phyloP scores from a whole-genome alignment of 2,329 filamentous ascomycete genomes.

The Cadophora gregata region DNA sequence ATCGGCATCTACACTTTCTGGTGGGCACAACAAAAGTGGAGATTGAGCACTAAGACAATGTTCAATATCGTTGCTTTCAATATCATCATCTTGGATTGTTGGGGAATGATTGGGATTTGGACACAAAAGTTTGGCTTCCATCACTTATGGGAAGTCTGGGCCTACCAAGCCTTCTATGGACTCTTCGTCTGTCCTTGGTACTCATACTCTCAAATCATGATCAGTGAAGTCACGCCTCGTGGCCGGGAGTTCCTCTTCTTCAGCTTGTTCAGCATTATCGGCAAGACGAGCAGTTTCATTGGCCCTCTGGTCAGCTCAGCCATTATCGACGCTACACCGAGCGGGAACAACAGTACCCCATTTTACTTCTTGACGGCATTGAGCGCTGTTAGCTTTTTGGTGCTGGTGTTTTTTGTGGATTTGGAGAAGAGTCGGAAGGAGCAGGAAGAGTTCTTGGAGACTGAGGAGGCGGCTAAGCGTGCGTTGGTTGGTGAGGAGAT shows the following conservation, averaged over 20 bases:
- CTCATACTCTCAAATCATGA: constrained; percentile 23
- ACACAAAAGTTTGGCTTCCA: constrained; percentile 51
- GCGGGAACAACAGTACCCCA: constrained; percentile 61
- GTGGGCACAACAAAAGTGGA: constrained; percentile 63
- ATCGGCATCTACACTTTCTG: constrained; percentile 67
- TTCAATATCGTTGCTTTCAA: constrained; percentile 59
- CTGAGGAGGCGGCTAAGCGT: constrained; percentile 34
- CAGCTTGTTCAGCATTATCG: constrained; percentile 70
- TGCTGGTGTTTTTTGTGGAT: constrained; percentile 62
- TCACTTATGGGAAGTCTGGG: constrained; percentile 53
- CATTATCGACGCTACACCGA: constrained; percentile 67
- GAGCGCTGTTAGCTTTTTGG: constrained; percentile 59
- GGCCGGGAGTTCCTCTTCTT: constrained; percentile 72
- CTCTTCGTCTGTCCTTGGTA: constrained; percentile 21
- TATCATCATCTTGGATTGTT: constrained; percentile 54
- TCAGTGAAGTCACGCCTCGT: constrained; percentile 22
- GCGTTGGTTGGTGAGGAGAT: constrained; percentile 29
- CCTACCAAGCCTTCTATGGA: constrained; percentile 21
- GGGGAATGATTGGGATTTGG: constrained; percentile 55
- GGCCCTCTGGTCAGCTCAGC: constrained; percentile 72
- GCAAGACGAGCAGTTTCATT: constrained; percentile 72
- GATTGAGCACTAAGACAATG: constrained; percentile 69
- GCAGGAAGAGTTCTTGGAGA: constrained; percentile 60
- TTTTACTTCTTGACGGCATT: constrained; percentile 71
- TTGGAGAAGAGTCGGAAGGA: constrained; percentile 64